These are phyloP conservation scores for Colletotrichum sp. DNA, from an alignment of 2,329 filamentous ascomycete genomes.

Conservation along the genomic window DNA sequence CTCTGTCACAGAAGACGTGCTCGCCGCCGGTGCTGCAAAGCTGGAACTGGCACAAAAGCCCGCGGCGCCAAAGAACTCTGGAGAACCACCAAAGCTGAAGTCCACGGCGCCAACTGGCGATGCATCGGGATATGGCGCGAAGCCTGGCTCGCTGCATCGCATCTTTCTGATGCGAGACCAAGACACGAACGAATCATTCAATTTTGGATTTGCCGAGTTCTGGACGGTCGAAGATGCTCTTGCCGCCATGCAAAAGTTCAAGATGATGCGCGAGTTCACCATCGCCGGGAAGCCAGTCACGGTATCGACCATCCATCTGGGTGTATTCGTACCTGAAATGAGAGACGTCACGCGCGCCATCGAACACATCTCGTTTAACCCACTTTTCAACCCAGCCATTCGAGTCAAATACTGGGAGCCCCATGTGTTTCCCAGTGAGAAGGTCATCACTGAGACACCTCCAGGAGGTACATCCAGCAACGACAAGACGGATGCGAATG, in stretches of 20 bases:
- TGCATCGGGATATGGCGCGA: slow-evolving; percentile 70
- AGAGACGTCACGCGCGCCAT: slow-evolving; percentile 59
- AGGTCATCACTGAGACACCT: slow-evolving; percentile 60
- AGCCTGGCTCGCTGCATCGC: slow-evolving; percentile 75
- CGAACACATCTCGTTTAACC: slow-evolving; percentile 71
- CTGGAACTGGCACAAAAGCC: slow-evolving; percentile 68
- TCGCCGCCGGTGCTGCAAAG: slow-evolving; percentile 76
- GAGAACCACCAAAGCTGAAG: slow-evolving; percentile 58
- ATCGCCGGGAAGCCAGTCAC: slow-evolving; percentile 76
- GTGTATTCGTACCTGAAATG: slow-evolving; percentile 80
- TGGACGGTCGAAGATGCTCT: slow-evolving; percentile 77
- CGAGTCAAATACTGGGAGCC: slow-evolving; percentile 80
- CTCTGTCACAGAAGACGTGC: slow-evolving; percentile 73
- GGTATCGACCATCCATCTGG: slow-evolving; percentile 80
- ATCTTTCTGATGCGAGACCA: slow-evolving; percentile 80
- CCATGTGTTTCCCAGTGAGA: slow-evolving; percentile 72
- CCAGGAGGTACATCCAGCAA: slow-evolving; percentile 45
- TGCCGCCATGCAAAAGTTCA: slow-evolving; percentile 74
- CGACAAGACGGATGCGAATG: slow-evolving; percentile 30
- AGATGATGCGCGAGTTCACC: slow-evolving; percentile 76
- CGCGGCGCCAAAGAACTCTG: slow-evolving; percentile 49
- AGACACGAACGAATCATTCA: slow-evolving; percentile 73
- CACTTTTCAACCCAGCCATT: slow-evolving; percentile 70
- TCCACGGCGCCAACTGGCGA: slow-evolving; percentile 62
- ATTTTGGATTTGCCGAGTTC: slow-evolving; percentile 87